Percentiles rank a stretch among this genome's conserved stretches.
Evolutionary conservation across 768 basidiomycete genomes (phyloP).

Genomic region (Boletus bicolor): DNA sequence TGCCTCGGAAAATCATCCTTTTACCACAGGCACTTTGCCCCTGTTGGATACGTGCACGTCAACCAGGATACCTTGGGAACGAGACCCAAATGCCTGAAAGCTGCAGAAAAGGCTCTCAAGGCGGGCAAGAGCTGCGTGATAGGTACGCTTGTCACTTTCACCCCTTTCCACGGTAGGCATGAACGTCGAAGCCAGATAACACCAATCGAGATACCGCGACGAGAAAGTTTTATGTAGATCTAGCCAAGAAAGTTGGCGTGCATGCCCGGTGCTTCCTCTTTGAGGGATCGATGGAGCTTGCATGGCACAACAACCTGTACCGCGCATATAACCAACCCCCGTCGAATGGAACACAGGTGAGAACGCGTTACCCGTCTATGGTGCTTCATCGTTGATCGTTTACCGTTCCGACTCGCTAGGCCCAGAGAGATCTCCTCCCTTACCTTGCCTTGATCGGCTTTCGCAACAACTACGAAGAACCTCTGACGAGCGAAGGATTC

Average conservation of each 20-base stretch:
- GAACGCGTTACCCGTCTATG: neutral
- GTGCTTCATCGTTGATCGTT: neutral
- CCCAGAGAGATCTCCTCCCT: conserved; percentile 52
- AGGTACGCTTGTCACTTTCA: conserved; percentile 43
- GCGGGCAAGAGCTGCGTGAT: conserved; percentile 70
- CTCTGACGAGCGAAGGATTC: conserved; percentile 68
- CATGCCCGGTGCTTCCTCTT: conserved; percentile 73
- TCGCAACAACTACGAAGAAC: conserved; percentile 62
- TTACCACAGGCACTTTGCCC: conserved; percentile 64
- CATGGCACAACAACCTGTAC: conserved; percentile 93
- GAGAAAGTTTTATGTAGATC: conserved; percentile 65
- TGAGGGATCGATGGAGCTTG: conserved; percentile 71
- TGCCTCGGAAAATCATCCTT: conserved; percentile 81
- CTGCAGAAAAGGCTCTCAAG: conserved; percentile 51
- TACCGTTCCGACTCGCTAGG: conserved; percentile 27
- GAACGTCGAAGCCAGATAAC: conserved; percentile 56
- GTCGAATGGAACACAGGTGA: conserved; percentile 23
- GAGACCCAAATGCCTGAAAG: conserved; percentile 71
- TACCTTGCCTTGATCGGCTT: conserved; percentile 59
- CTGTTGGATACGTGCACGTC: conserved; percentile 71
- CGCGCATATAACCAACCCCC: conserved; percentile 64
- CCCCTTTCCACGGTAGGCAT: neutral
- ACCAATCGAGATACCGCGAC: conserved; percentile 80
- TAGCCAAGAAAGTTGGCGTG: conserved; percentile 55
- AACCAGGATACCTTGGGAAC: conserved; percentile 83